These are phyloP conservation scores for Septoria petroselini DNA, from an alignment of 2,329 filamentous ascomycete species.

Conservation along the genomic window DNA sequence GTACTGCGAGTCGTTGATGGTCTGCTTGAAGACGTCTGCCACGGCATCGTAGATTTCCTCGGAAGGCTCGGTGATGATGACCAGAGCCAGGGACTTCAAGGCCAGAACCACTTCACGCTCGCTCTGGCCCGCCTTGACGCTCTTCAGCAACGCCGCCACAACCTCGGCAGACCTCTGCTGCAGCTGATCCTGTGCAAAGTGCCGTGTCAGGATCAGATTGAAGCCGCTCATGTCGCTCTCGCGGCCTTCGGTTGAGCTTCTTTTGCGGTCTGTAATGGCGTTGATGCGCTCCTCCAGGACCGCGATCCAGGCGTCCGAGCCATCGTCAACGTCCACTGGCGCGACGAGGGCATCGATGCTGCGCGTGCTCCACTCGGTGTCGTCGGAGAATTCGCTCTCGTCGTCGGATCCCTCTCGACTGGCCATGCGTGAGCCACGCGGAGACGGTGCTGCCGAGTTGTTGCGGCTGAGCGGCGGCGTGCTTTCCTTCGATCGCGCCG, in stretches of 20 bases:
- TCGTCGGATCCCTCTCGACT: slow-evolving; percentile 65
- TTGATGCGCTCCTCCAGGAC: slow-evolving; percentile 65
- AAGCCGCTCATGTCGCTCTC: slow-evolving; percentile 63
- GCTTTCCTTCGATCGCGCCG: slow-evolving; percentile 57
- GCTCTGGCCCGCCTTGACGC: slow-evolving; percentile 65
- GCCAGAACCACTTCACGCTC: slow-evolving; percentile 68
- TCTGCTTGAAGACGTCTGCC: slow-evolving; percentile 56
- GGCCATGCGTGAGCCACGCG: slow-evolving; percentile 56
- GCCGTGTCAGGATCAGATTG: slow-evolving; percentile 63
- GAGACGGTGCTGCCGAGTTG: slow-evolving; percentile 57
- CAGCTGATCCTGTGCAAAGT: slow-evolving; percentile 64
- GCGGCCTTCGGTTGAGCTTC: slow-evolving; percentile 68
- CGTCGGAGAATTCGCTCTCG: slow-evolving; percentile 58
- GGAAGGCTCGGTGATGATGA: slow-evolving; percentile 64
- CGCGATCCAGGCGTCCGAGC: slow-evolving; percentile 58
- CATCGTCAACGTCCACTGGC: slow-evolving; percentile 52
- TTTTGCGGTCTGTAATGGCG: slow-evolving; percentile 73
- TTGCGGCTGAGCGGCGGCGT: slow-evolving; percentile 59
- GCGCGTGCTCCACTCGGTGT: slow-evolving; percentile 58
- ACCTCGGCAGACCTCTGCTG: slow-evolving; percentile 60
- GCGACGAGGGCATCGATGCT: slow-evolving; percentile 65
- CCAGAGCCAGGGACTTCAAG: slow-evolving; percentile 68
- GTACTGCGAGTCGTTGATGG: slow-evolving; percentile 65
- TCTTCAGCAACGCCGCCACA: slow-evolving; percentile 63
- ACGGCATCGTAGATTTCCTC: slow-evolving; percentile 65